Evolutionary conservation across 805 yeast species (phyloP), one percentile per base, ranked within the genome.

Genomic region (Teunomyces funiuensis): DNA sequence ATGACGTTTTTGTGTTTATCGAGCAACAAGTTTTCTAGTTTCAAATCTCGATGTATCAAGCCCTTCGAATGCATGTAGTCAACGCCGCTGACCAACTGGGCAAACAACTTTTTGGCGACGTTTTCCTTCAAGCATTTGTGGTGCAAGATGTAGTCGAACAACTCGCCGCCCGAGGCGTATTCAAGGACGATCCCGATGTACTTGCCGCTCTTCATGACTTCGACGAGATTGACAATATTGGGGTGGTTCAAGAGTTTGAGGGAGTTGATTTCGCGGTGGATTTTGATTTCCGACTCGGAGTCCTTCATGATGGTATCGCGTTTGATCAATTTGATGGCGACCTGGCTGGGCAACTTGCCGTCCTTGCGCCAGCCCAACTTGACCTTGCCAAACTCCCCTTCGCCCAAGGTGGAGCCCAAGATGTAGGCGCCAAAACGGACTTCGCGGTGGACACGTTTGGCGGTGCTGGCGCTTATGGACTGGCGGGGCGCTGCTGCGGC

Each of bases 381-480:
- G 44, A 93, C 99, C 63, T 93, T 91, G 44, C 99, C 99, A 63
- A 93, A 93, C 60, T 93, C 99, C 37, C 99, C 99, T 66, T 93
- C 97, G 25, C 99, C 99, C 10, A 93, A 69, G 0, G 99, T 91
- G 10, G 95, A 83, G 2, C 98, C 99, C 6, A 93, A 74, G 16
- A 87, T 79, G 57, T 90, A 93, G 10, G 87, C 82, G 18, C 99
- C 99, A 60, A 93, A 90, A 28, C 95, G 76, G 15, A 85, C 83
- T 57, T 85, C 89, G 48, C 85, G 71, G 47, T 77, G 80, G 3
- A 66, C 53, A 26, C 74, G 55, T 48, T 60, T 65, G 43, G 58
- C 25, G 13, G 31, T 27, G 31, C 16, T 27, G 31, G 39, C 47
- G 42, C 38, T 49, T 34, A 39, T 50, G 51, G n/a, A 49, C 45